Evolutionary conservation across 805 yeast species (phyloP), one percentile per base, ranked within the genome.

Genomic region (Soucietia sequanensis): DNA sequence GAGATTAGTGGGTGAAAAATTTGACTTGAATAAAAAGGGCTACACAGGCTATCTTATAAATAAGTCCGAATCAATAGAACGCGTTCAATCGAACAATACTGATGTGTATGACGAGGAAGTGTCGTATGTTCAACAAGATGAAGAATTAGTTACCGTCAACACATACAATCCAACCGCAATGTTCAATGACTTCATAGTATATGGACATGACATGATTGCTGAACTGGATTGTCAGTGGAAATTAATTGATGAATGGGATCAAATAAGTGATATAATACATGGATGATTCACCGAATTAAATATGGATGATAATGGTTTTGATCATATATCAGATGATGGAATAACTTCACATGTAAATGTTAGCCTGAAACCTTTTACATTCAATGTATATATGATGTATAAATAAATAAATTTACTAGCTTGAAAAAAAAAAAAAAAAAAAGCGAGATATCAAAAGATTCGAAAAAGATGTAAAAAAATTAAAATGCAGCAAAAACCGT

Each of bases 201-300:
- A 51, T 42, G 70, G 68, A 6, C 70, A 64, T 32, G 70, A 64
- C 34, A 33, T 50, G 3, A 39, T 42, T 4, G 44, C 46, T 2
- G 45, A 44, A 4, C 43, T 34, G 33, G 34, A 42, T 14, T 52
- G 48, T 31, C 60, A 55, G 33, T 61, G 62, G 58, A 31, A 33
- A 7, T 34, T 53, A 27, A 38, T 62, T 10, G 38, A 45, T 6
- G 68, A 64, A 41, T 62, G 62, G 63, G 34, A 41, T 7, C 46
- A 47, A 6, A 41, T 63, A 14, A 48, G 56, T 27, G 43, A 46
- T n/a, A 33, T 58, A 6, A 42, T 61, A 10, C 63, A 60, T 36
- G 23, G 23, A 21, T 8, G 10, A 21, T 21, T n/a, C n/a, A n/a
- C n/a, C n/a, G n/a, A n/a, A n/a, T n/a, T n/a, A 12, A 27, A 15